Evolutionary conservation across 2,329 filamentous ascomycete species (phyloP).

Genomic region (Fusarium oxysporum): DNA sequence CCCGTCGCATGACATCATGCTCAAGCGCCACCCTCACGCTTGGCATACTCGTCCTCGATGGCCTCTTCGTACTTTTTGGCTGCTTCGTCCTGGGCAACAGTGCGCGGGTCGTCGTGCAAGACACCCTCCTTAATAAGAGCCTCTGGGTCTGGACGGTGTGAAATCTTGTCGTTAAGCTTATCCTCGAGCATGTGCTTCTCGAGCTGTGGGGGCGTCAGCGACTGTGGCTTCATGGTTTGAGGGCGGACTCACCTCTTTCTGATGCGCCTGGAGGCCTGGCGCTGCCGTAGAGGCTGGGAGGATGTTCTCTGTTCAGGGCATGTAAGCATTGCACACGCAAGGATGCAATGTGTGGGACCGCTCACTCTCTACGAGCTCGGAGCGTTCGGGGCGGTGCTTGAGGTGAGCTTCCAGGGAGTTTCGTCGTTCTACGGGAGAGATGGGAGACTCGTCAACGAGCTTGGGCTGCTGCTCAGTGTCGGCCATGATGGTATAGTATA

Average conservation of each 20-base stretch:
- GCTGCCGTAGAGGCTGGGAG: constrained; percentile 82
- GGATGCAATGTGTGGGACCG: constrained; percentile 38
- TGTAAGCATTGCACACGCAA: constrained; percentile 48
- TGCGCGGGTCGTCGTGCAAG: constrained; percentile 74
- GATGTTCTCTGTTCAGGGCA: constrained; percentile 76
- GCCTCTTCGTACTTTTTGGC: constrained; percentile 69
- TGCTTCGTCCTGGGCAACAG: constrained; percentile 48
- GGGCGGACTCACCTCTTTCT: constrained; percentile 71
- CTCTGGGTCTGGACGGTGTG: constrained; percentile 80
- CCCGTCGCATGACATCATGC: constrained; percentile 41
- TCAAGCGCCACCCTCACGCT: constrained; percentile 71
- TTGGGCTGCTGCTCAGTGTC: constrained; percentile 38
- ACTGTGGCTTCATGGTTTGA: constrained; percentile 1
- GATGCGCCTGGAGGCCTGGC: constrained; percentile 81
- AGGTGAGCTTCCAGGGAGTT: constrained; percentile 81
- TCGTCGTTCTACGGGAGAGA: constrained; percentile 66
- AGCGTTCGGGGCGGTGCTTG: constrained; percentile 77
- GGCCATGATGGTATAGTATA: constrained; percentile 38
- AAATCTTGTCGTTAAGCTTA: constrained; percentile 86
- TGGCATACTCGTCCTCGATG: constrained; percentile 73
- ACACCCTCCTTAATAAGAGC: constrained; percentile 84
- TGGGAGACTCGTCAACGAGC: constrained; percentile 62
- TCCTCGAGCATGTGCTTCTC: constrained; percentile 90
- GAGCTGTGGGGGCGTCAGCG: constrained; percentile 59
- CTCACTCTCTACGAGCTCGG: constrained; percentile 83